phyloP scores from a whole-genome alignment of 345 rosid genomes.

The Camelina sativa region DNA sequence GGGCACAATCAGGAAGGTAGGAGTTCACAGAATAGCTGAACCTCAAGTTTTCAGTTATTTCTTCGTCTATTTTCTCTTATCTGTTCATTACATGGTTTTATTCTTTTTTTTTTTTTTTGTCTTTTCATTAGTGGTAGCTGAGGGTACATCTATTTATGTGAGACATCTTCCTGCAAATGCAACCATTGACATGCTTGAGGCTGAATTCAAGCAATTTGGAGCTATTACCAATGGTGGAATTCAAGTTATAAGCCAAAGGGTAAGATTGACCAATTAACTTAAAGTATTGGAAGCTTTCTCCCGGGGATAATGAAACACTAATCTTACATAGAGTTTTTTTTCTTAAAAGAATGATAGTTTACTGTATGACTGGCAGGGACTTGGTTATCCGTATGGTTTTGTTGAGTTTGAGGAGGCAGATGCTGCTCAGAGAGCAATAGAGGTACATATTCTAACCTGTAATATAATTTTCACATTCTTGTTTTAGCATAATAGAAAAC shows the following conservation, averaged over 20 bases:
- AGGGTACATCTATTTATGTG: constrained; percentile 78
- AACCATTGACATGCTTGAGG: constrained; percentile 61
- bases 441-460: constrained; percentile 51
- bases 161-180: constrained; percentile 78
- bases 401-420: constrained; percentile 82
- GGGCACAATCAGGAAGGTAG: constrained; percentile 62
- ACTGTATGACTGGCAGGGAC: constrained; percentile 53
- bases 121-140: constrained; percentile 46
- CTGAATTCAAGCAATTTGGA: constrained; percentile 86
- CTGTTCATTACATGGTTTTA: not conserved
- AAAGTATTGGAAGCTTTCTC: not conserved
- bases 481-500: not conserved
- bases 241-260: constrained; percentile 34
- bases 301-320: not conserved
- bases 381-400: constrained; percentile 69
- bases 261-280: not conserved
- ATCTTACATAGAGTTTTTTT: not conserved
- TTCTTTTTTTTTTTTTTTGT: not conserved
- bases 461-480: not conserved
- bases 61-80: constrained; percentile 5
- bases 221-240: constrained; percentile 63
- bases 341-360: not conserved
- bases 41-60: not conserved
- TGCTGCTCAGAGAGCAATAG: constrained; percentile 81
- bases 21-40: constrained; percentile 4